A percentile compares a stretch with the other conserved stretches of the same genome.
Conservation (phyloP, 768 basidiomycete genomes). For the Crassisporium funariophilum region DNA sequence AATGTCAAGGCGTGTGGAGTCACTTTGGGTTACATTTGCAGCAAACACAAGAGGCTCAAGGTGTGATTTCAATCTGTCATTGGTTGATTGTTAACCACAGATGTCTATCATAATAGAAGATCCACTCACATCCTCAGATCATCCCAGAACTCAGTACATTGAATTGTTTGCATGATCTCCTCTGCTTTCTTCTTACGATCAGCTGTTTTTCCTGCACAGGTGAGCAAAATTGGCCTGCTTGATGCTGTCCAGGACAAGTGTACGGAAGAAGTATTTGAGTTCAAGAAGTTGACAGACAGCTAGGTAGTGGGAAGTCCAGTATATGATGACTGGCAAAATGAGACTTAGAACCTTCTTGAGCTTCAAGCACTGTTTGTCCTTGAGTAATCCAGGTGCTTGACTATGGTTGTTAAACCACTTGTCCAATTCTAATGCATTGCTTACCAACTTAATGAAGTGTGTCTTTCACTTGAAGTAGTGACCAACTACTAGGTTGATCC, state of each 20-base stretch:
- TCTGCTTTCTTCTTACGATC: background rate
- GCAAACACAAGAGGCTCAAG: background rate
- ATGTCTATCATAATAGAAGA: background rate
- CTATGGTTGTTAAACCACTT: background rate
- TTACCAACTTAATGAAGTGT: background rate
- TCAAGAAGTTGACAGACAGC: background rate
- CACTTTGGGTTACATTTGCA: background rate
- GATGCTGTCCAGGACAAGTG: background rate
- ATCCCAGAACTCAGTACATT: background rate
- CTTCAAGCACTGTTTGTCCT: background rate
- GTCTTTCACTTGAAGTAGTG: background rate
- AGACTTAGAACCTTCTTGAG: background rate
- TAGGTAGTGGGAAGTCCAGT: background rate
- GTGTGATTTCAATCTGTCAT: too few relatives aligned
- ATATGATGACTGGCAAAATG: background rate
- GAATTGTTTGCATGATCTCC: background rate
- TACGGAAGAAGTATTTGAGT: background rate
- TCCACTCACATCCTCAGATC: background rate
- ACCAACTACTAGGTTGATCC: background rate
- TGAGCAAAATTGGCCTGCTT: background rate
- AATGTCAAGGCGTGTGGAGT: background rate
- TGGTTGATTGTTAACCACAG: background rate
- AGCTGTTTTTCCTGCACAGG: background rate
- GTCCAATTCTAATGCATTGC: background rate
- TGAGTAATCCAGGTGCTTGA: background rate